phyloP scores from a whole-genome alignment of 1,139 yeast genomes.

The Sugiyamaella japonica region DNA sequence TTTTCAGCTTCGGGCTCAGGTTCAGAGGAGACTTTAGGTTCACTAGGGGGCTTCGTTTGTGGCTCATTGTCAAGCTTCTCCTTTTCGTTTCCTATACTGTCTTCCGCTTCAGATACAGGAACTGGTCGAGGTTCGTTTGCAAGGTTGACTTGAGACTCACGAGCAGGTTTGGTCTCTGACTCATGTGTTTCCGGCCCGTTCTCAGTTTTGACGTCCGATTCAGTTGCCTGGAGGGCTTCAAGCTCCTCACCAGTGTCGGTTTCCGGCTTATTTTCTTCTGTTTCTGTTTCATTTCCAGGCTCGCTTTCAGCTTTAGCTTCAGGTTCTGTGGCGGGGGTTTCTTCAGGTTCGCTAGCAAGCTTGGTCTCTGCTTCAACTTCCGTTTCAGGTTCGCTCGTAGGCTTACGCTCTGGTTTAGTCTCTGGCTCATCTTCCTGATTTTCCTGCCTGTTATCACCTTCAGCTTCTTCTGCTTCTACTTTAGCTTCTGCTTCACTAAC shows the following conservation, averaged over 20 bases:
- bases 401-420: neutral
- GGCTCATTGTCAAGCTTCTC: neutral
- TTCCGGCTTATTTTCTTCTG: neutral
- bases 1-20: neutral
- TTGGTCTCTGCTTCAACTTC: slow-evolving; percentile 2
- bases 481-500: slow-evolving; percentile 2
- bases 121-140: no score
- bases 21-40: neutral
- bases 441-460: neutral
- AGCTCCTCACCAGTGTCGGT: neutral
- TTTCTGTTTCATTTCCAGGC: neutral
- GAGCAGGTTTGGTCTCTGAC: neutral
- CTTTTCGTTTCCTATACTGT: no score
- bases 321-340: neutral
- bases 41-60: neutral
- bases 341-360: neutral
- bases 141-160: no score
- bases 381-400: slow-evolving; percentile 15
- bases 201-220: neutral
- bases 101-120: no score
- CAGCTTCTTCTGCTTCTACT: slow-evolving; percentile 17
- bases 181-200: neutral
- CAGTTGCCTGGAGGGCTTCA: neutral
- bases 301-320: neutral
- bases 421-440: neutral